A percentile compares a stretch with the other conserved stretches of the same genome.
These are phyloP conservation scores for Sugiyamaella qingdaonensis DNA, from an alignment of 805 yeast genomes.

Conservation along the genomic window DNA sequence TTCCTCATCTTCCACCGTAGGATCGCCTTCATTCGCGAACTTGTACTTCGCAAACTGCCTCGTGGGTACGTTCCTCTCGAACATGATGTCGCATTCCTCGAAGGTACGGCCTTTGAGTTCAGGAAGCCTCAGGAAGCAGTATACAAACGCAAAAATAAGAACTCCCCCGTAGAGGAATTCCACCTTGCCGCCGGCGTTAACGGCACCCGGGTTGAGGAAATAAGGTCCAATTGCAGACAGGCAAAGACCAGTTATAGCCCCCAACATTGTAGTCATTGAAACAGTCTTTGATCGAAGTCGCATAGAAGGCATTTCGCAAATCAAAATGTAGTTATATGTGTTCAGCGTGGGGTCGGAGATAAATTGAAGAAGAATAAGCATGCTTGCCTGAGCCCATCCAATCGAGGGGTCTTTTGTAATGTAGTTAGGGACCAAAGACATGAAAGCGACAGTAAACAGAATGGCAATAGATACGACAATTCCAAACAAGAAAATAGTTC, in stretches of 20 bases:
- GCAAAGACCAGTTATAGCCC: conserved; percentile 20
- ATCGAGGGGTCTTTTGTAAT: conserved; percentile 17
- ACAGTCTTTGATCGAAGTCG: conserved; percentile 32
- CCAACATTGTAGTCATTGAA: conserved; percentile 38
- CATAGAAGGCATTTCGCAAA: conserved; percentile 42
- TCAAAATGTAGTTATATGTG: conserved; percentile 41
- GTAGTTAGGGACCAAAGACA: conserved; percentile 12
- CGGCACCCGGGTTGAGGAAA: conserved; percentile 45
- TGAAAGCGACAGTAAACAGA: conserved; percentile 40
- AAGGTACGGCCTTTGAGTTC: conserved; percentile 56
- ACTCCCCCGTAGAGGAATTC: conserved; percentile 46
- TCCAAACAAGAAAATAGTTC: conserved; percentile 30
- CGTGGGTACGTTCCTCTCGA: conserved; percentile 26
- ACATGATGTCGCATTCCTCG: conserved; percentile 57
- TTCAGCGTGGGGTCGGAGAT: conserved; percentile 43
- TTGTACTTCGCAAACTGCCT: conserved; percentile 16
- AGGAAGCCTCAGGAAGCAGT: conserved; percentile 52
- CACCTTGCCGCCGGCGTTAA: conserved; percentile 47
- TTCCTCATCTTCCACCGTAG: conserved; percentile 10
- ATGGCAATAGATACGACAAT: conserved; percentile 34
- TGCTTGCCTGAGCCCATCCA: conserved; percentile 37
- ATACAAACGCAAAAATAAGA: conserved; percentile 32
- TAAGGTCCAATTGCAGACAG: conserved; percentile 38
- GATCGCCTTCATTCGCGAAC: conserved; percentile 14
- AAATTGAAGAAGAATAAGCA: conserved; percentile 44